Evolutionary conservation across 768 basidiomycete genomes (phyloP).

Genomic region (Psilocybe subaeruginosa): DNA sequence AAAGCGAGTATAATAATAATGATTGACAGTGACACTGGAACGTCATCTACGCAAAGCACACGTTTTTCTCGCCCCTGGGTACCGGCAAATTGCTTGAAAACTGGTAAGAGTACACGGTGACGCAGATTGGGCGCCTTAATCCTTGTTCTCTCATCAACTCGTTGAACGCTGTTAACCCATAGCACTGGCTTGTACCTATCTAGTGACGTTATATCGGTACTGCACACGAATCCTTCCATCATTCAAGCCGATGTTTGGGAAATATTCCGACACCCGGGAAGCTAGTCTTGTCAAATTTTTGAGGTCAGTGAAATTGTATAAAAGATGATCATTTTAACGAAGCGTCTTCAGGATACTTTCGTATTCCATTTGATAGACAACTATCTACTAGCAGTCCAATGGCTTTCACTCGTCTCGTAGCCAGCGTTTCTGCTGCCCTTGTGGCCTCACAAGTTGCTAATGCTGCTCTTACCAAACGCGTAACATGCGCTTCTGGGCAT

Average conservation of each 20-base stretch:
- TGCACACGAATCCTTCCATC: background rate
- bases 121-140: background rate
- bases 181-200: background rate
- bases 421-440: constrained; percentile 13
- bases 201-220: background rate
- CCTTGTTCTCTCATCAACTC: background rate
- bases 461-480: constrained; percentile 22
- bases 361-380: background rate
- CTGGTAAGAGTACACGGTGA: background rate
- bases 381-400: background rate
- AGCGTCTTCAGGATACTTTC: background rate
- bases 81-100: background rate
- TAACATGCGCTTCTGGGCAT: constrained; percentile 24
- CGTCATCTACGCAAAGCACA: too few relatives aligned
- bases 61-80: too few relatives aligned
- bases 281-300: background rate
- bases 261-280: background rate
- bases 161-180: background rate
- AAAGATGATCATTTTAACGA: background rate
- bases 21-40: too few relatives aligned
- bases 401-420: constrained; percentile 16
- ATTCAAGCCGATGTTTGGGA: background rate
- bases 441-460: constrained; percentile 8
- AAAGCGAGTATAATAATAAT: too few relatives aligned
- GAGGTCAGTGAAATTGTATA: background rate